phyloP scores from a whole-genome alignment of 1,284 basidiomycete genomes.

The Rhodofomes roseus region DNA sequence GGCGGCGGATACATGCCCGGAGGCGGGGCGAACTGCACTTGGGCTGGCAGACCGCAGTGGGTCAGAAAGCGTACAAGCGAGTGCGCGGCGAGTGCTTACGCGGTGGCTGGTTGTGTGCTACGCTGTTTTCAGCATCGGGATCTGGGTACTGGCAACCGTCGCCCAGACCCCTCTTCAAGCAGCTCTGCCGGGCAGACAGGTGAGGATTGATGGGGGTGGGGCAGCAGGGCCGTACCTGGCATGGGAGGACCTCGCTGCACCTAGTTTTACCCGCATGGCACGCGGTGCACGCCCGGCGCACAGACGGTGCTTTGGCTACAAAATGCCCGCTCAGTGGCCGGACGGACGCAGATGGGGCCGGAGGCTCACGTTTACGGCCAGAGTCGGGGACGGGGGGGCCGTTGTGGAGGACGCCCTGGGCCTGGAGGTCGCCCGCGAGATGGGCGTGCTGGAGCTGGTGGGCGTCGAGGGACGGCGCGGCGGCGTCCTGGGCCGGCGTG shows the following conservation, averaged over 20 bases:
- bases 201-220: slow-evolving; percentile 10
- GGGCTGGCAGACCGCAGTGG: neutral
- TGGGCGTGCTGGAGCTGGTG: slow-evolving; percentile 59
- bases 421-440: slow-evolving; percentile 37
- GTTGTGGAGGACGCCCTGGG: slow-evolving; percentile 26
- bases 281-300: slow-evolving; percentile 71
- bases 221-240: slow-evolving; percentile 49
- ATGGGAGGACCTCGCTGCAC: slow-evolving; percentile 74
- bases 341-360: slow-evolving; percentile 8
- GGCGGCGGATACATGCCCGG: slow-evolving; percentile 16
- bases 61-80: neutral
- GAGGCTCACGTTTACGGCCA: slow-evolving; percentile 43
- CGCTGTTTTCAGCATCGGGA: slow-evolving; percentile 51
- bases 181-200: slow-evolving; percentile 46
- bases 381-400: slow-evolving; percentile 28
- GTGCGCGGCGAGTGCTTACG: slow-evolving; percentile 29
- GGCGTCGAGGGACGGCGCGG: slow-evolving; percentile 47
- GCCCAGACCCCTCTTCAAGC: slow-evolving; percentile 71
- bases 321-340: slow-evolving; percentile 16
- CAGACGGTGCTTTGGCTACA: slow-evolving; percentile 71
- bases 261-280: slow-evolving; percentile 78
- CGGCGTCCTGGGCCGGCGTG: slow-evolving; percentile 58
- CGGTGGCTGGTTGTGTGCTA: slow-evolving; percentile 42
- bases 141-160: slow-evolving; percentile 70
- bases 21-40: slow-evolving; percentile 16